Conservation (phyloP, 805 yeast genomes). For the Yamadazyma philogaea region DNA sequence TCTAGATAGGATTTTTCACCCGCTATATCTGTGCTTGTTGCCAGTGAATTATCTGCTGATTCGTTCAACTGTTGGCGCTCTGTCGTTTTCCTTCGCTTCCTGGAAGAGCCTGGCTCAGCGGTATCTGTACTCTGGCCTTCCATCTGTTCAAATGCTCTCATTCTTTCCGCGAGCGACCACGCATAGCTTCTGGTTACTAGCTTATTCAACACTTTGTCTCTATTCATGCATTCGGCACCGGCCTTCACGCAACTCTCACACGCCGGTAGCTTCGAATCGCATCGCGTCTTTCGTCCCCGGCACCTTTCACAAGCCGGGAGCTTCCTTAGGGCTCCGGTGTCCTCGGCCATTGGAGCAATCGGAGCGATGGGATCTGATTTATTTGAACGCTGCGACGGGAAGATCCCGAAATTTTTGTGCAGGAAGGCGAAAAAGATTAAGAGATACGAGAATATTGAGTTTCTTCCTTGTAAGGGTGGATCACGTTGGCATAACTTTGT, state of each 20-base stretch:
- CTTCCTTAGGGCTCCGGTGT: neutral
- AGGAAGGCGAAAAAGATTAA: neutral
- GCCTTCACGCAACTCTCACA: conserved; percentile 25
- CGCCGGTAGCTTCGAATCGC: conserved; percentile 20
- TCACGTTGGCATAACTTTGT: too few relatives aligned
- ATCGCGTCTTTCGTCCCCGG: conserved; percentile 10
- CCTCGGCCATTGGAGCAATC: neutral
- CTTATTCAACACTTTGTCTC: conserved; percentile 12
- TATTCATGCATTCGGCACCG: conserved; percentile 25
- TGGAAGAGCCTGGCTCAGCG: neutral
- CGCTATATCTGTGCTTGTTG: neutral
- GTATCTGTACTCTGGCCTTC: neutral
- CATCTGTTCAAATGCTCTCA: neutral
- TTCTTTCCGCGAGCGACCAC: conserved; percentile 4
- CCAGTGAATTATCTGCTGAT: neutral
- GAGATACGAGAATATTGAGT: neutral
- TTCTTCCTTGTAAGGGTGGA: too few relatives aligned
- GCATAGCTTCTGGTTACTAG: conserved; percentile 9
- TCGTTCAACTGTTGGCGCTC: neutral
- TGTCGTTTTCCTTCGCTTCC: neutral
- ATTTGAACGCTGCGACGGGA: conserved; percentile 1
- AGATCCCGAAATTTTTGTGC: neutral
- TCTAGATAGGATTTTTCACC: neutral
- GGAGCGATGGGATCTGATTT: neutral
- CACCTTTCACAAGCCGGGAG: conserved; percentile 17